Percentiles rank a stretch among this genome's conserved stretches.
Evolutionary conservation across 352 stramenopile species (phyloP).

Genomic region (Globisporangium mamillatum): DNA sequence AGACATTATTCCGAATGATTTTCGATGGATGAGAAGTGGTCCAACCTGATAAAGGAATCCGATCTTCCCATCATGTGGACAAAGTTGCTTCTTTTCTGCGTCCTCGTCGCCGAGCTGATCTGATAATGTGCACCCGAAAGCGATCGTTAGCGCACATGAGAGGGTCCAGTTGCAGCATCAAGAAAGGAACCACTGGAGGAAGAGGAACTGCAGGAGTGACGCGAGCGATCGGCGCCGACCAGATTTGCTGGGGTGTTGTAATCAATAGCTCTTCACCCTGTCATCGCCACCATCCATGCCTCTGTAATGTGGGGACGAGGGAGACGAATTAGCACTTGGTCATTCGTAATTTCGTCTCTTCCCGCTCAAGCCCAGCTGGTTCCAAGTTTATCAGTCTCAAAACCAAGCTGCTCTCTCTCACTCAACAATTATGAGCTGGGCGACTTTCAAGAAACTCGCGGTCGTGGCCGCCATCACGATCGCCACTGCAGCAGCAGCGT

Average conservation of each 20-base stretch:
- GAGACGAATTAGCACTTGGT: background rate
- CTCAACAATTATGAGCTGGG: background rate
- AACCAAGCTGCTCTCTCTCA: too few species aligned
- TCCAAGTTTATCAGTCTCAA: background rate
- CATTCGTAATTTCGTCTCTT: background rate
- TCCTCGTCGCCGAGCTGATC: background rate
- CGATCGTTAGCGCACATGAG: background rate
- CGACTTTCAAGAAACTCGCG: background rate
- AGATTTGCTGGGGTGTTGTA: background rate
- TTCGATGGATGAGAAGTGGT: background rate
- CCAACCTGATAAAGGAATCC: too few species aligned
- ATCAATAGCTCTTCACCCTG: background rate
- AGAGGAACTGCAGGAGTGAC: too few species aligned
- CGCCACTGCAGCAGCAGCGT: background rate
- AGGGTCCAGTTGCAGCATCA: too few species aligned
- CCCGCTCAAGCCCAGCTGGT: background rate
- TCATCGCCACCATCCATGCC: background rate
- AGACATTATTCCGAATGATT: too few species aligned
- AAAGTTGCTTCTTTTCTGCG: background rate
- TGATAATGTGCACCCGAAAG: background rate
- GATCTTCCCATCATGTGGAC: background rate
- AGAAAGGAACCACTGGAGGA: too few species aligned
- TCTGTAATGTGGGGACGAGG: background rate
- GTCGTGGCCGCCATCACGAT: background rate
- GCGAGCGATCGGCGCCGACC: background rate